A percentile compares a stretch with the other conserved stretches of the same genome.
phyloP scores from a whole-genome alignment of 495 filamentous ascomycete genomes.

The Penicillium riverlandense region DNA sequence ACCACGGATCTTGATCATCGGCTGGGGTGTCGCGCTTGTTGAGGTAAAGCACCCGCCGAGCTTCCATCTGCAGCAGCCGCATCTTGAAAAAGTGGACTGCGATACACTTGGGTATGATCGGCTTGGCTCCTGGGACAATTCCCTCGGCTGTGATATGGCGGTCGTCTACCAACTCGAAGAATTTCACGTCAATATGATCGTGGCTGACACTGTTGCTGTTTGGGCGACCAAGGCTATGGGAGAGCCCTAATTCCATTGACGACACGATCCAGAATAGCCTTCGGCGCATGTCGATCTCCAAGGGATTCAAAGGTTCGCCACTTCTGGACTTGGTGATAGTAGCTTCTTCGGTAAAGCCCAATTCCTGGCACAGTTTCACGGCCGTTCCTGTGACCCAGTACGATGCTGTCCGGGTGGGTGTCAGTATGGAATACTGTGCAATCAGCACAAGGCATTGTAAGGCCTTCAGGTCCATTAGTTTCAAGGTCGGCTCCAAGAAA shows the following conservation, averaged over 20 bases:
- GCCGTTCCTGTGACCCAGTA: constrained; percentile 89
- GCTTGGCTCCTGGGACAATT: constrained; percentile 55
- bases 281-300: constrained; percentile 82
- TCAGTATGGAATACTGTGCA: constrained; percentile 85
- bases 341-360: constrained; percentile 78
- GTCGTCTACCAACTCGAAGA: constrained; percentile 73
- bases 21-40: constrained; percentile 65
- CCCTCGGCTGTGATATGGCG: constrained; percentile 72
- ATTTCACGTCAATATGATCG: constrained; percentile 75
- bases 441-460: constrained; percentile 86
- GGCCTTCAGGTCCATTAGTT: constrained; percentile 74
- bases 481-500: constrained; percentile 68
- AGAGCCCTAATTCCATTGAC: constrained; percentile 80
- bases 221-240: constrained; percentile 78
- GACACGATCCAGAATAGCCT: constrained; percentile 79
- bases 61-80: constrained; percentile 81
- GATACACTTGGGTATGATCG: constrained; percentile 71
- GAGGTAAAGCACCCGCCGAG: constrained; percentile 74
- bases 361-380: constrained; percentile 75
- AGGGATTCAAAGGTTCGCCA: constrained; percentile 44
- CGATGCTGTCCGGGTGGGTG: constrained; percentile 79
- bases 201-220: constrained; percentile 70
- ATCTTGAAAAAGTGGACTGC: constrained; percentile 91
- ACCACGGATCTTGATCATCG: constrained; percentile 79
- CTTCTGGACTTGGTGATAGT: constrained; percentile 57